These are phyloP conservation scores for Mycena sp. DNA, from an alignment of 1,284 basidiomycete species.

Conservation along the genomic window DNA sequence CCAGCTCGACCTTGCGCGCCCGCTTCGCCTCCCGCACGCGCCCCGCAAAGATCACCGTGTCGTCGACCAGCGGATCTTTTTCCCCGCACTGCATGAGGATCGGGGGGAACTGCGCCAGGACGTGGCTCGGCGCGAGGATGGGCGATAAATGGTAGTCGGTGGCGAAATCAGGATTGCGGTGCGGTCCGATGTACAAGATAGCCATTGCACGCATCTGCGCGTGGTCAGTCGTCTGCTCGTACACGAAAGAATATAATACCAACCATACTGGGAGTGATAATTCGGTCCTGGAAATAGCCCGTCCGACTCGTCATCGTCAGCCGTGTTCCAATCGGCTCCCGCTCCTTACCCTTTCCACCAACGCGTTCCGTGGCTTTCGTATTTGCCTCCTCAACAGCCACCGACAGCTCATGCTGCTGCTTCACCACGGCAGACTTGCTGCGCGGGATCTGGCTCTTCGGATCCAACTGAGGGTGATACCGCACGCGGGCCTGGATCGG, in stretches of 20 bases:
- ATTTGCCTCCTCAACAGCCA: constrained; percentile 60
- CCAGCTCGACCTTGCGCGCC: constrained; percentile 75
- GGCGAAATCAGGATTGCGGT: constrained; percentile 91
- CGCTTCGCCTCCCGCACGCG: constrained; percentile 93
- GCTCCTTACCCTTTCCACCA: constrained; percentile 45
- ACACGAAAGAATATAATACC: constrained; percentile 4
- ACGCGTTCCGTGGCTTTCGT: constrained; percentile 48
- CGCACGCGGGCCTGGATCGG: constrained; percentile 71
- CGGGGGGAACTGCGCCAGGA: constrained; percentile 94
- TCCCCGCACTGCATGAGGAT: constrained; percentile 94
- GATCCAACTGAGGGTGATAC: constrained; percentile 50
- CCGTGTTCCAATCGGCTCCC: constrained; percentile 79
- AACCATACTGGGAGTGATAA: constrained; percentile 22
- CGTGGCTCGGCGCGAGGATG: constrained; percentile 83
- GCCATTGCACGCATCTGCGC: constrained; percentile 97
- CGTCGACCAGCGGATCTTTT: constrained; percentile 97
- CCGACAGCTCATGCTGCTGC: constrained; percentile 58
- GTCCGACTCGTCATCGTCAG: constrained; percentile 97
- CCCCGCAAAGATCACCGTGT: constrained; percentile 95
- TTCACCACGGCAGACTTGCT: constrained; percentile 51
- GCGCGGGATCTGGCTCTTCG: constrained; percentile 23
- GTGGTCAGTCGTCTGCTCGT: constrained; percentile 4
- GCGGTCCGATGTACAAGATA: constrained; percentile 94
- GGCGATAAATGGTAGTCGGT: constrained; percentile 97
- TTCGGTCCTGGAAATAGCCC: constrained; percentile 49